Conservation (phyloP, 257 asterid species). For the Gynochthodes officinalis region DNA sequence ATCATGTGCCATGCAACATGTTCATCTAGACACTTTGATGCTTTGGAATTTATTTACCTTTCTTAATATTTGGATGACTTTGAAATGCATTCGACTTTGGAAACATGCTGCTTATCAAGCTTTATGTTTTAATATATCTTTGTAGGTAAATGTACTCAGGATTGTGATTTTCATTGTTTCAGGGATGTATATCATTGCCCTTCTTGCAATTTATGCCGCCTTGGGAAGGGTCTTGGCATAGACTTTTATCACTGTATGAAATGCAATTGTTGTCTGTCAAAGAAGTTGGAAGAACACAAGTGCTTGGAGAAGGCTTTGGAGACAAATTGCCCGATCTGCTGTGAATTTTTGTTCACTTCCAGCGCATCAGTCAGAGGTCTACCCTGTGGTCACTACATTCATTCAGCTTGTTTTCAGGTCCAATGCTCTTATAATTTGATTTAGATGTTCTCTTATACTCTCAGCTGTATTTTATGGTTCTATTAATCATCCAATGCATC, state of each 20-base stretch:
- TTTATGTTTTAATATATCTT: neutral
- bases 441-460: neutral
- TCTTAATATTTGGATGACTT: neutral
- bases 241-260: slow-evolving; percentile 49
- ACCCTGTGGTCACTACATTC: slow-evolving; percentile 55
- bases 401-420: slow-evolving; percentile 55
- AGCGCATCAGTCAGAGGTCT: slow-evolving; percentile 39
- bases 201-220: slow-evolving; percentile 48
- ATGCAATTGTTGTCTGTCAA: slow-evolving; percentile 49
- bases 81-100: neutral
- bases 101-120: too few species aligned
- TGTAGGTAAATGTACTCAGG: neutral
- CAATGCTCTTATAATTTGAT: neutral
- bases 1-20: neutral
- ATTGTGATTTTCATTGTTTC: slow-evolving; percentile 1
- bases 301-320: slow-evolving; percentile 49
- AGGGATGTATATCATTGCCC: slow-evolving; percentile 50
- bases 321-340: slow-evolving; percentile 49
- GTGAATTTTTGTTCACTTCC: slow-evolving; percentile 47
- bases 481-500: neutral
- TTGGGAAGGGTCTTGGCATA: slow-evolving; percentile 47
- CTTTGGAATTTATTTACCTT: neutral
- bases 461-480: neutral
- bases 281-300: slow-evolving; percentile 31
- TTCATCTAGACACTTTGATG: neutral